A percentile compares a stretch with the other conserved stretches of the same genome.
phyloP scores from a whole-genome alignment of 2,329 filamentous ascomycete species.

The Plectosphaerella sp. region DNA sequence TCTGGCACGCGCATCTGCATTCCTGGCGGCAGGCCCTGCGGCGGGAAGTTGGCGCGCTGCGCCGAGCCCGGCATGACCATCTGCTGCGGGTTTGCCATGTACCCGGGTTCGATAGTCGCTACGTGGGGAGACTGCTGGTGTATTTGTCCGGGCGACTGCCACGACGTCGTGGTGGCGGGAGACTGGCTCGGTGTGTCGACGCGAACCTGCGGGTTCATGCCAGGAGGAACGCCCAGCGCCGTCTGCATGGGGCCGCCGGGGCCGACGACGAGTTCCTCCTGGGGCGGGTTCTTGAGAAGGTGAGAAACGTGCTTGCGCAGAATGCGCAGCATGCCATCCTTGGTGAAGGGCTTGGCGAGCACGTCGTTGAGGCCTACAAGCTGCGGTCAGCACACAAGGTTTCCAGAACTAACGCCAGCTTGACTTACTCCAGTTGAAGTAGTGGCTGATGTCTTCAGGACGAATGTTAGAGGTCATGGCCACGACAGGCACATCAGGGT shows the following conservation, averaged over 20 bases:
- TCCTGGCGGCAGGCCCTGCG: constrained; percentile 35
- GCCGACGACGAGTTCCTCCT: constrained; percentile 33
- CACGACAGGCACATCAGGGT: constrained; percentile 79
- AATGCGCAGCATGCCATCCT: constrained; percentile 77
- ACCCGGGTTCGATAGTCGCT: constrained; percentile 37
- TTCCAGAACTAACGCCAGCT: neutral
- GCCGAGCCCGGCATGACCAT: constrained; percentile 27
- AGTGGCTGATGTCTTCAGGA: constrained; percentile 93
- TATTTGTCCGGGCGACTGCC: constrained; percentile 49
- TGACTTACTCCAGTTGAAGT: constrained; percentile 58
- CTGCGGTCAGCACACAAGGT: neutral
- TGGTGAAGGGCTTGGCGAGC: constrained; percentile 92
- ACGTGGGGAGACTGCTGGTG: constrained; percentile 42
- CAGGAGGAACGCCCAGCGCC: constrained; percentile 25
- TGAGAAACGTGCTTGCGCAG: constrained; percentile 86
- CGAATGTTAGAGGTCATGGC: constrained; percentile 99
- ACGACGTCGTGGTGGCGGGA: constrained; percentile 40
- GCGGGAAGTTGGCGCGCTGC: constrained; percentile 24
- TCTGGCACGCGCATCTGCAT: constrained; percentile 26
- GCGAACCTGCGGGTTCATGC: constrained; percentile 33
- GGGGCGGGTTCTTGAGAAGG: constrained; percentile 64
- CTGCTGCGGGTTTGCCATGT: constrained; percentile 37
- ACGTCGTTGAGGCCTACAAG: constrained; percentile 93
- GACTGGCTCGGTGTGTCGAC: constrained; percentile 55
- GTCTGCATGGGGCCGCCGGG: constrained; percentile 10